Evolutionary conservation across 2,329 filamentous ascomycete genomes (phyloP).

Genomic region (Fusarium sp.): DNA sequence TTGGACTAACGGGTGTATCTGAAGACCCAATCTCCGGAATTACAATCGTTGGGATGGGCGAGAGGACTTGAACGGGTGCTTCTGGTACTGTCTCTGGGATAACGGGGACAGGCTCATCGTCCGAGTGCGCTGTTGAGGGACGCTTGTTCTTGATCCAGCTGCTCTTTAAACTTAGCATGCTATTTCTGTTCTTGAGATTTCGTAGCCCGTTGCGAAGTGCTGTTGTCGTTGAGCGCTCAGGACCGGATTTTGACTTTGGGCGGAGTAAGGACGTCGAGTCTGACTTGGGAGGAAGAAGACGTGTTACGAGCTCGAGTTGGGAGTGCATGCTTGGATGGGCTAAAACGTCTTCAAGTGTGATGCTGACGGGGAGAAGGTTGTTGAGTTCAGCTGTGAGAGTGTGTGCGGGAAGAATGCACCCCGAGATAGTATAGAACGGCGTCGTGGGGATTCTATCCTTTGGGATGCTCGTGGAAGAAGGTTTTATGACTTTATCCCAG

Average conservation of each 20-base stretch:
- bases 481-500: conserved; percentile 58
- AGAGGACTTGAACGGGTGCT: not conserved
- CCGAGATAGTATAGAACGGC: conserved; percentile 62
- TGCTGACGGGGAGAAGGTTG: conserved; percentile 50
- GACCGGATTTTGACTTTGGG: not conserved
- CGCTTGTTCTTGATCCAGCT: conserved; percentile 43
- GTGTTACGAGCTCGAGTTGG: conserved; percentile 57
- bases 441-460: conserved; percentile 55
- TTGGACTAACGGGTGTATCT: not conserved
- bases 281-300: conserved; percentile 36
- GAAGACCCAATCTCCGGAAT: conserved; percentile 8
- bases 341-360: conserved; percentile 61
- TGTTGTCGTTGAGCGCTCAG: conserved; percentile 9
- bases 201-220: conserved; percentile 34
- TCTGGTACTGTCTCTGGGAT: not conserved
- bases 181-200: conserved; percentile 33
- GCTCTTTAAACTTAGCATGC: conserved; percentile 39
- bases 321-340: conserved; percentile 59
- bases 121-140: not conserved
- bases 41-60: not conserved
- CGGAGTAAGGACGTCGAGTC: conserved; percentile 26
- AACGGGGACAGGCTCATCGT: not conserved
- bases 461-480: conserved; percentile 51
- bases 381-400: conserved; percentile 58
- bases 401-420: conserved; percentile 59